Evolutionary conservation across 495 filamentous ascomycete genomes (phyloP).

Genomic region (Neurospora sublineolata): DNA sequence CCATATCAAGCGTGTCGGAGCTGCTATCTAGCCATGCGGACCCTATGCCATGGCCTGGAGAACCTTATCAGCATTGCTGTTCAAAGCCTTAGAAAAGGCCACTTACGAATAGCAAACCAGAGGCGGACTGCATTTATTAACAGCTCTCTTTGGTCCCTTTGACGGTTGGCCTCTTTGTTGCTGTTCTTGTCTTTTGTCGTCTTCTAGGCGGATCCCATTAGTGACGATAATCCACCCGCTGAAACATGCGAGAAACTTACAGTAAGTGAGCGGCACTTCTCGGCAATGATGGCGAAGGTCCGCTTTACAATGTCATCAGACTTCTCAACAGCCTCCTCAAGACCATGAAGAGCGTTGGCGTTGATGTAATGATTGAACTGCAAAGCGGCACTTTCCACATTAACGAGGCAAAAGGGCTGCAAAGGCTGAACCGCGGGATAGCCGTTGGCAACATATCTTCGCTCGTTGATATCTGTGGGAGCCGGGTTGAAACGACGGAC

Average conservation of each 20-base stretch:
- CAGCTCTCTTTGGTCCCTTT: slow-evolving; percentile 10
- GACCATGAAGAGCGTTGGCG: slow-evolving; percentile 12
- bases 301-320: slow-evolving; percentile 7
- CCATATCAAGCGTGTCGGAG: slow-evolving; percentile 23
- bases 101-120: slow-evolving; percentile 34
- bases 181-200: background rate
- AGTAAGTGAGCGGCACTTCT: slow-evolving; percentile 5
- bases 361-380: slow-evolving; percentile 24
- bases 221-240: background rate
- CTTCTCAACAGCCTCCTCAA: slow-evolving; percentile 6
- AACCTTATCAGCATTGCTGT: background rate
- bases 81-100: background rate
- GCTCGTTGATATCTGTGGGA: slow-evolving; percentile 17
- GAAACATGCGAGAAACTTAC: slow-evolving; percentile 5
- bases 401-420: slow-evolving; percentile 25
- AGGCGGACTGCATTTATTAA: slow-evolving; percentile 23
- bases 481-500: slow-evolving; percentile 25
- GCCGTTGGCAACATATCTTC: slow-evolving; percentile 18
- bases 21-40: slow-evolving; percentile 24
- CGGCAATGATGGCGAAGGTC: slow-evolving; percentile 14
- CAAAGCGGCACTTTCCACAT: slow-evolving; percentile 19
- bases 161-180: background rate
- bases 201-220: background rate
- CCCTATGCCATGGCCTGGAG: slow-evolving; percentile 18
- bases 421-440: slow-evolving; percentile 9